Evolutionary conservation across 768 basidiomycete genomes (phyloP), one percentile per base, ranked within the genome.

Genomic region (Agaricus subrufescens): DNA sequence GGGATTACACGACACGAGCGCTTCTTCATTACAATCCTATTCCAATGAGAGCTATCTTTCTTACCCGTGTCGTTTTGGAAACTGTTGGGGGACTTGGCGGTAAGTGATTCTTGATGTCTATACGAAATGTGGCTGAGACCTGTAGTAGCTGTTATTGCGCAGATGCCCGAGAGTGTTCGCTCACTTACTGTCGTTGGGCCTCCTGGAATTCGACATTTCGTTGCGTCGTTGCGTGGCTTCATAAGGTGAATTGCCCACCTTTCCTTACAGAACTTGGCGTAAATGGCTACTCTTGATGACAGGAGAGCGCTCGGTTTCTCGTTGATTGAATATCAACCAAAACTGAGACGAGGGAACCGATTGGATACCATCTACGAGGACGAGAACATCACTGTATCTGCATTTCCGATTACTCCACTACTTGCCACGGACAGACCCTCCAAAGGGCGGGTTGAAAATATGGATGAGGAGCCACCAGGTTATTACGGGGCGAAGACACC

Each of bases 1-100:
- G 90, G 6, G 94, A 96, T 68, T 87, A 87, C 55, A 84, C 87
- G 2, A 85, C 83, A 44, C 75, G 95, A 39, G 72, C 87, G 0
- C 88, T 87, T 65, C 69, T 86, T 15, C 87, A 93, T 71, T 82
- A 82, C 57, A 75, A 73, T 60, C 72, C 79, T 78, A 82, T 76
- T 65, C 88, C 82, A 62, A 75, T 88, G 3, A 78, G 77, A 38
- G 86, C 77, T 2, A 56, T 96, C 9, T 94, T 97, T 69, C 71
- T 94, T 59, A 89, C 85, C 1, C 79, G 82, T 40, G 71, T 84
- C 0, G 76, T 78, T 31, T 78, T 83, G 14, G 80, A 86, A 56
- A 77, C 86, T 58, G 74, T 77, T 12, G 80, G 81, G 54, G 94
- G 94, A 10, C 69, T 95, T 42, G 40, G 40, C 19, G 40, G 40